Conservation (phyloP, 257 asterid genomes). For the Solanum piurae region DNA sequence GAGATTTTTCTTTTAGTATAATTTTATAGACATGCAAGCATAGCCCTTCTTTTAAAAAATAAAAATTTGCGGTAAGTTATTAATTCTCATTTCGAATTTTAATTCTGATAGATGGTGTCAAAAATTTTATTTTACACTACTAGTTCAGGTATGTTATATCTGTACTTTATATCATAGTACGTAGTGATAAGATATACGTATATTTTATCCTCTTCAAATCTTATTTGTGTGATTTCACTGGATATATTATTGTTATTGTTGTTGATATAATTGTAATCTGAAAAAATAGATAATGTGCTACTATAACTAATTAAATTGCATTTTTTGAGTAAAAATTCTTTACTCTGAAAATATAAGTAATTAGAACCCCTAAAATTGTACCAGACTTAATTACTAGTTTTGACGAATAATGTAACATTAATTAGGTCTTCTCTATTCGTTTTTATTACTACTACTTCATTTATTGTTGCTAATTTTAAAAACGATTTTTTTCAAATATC, state of each 20-base stretch:
- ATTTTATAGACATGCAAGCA: neutral
- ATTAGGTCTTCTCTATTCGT: neutral
- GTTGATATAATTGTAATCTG: neutral
- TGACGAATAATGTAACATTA: neutral
- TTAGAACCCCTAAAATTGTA: neutral
- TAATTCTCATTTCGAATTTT: neutral
- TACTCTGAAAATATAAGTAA: neutral
- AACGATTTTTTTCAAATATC: neutral
- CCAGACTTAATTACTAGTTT: neutral
- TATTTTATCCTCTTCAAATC: neutral
- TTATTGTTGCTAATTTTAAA: neutral
- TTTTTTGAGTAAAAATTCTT: neutral
- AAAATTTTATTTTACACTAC: neutral
- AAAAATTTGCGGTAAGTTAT: neutral
- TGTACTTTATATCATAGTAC: neutral
- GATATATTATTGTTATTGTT: neutral
- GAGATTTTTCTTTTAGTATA: neutral
- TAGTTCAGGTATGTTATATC: neutral
- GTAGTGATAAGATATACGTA: neutral
- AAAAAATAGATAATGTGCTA: neutral
- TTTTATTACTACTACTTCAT: neutral
- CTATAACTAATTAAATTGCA: neutral
- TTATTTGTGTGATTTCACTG: rapidly evolving
- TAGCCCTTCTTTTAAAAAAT: neutral
- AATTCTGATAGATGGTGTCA: neutral